Base-by-base conservation (phyloP, 306 rosid species). In the Spatholobus suberectus region DNA sequence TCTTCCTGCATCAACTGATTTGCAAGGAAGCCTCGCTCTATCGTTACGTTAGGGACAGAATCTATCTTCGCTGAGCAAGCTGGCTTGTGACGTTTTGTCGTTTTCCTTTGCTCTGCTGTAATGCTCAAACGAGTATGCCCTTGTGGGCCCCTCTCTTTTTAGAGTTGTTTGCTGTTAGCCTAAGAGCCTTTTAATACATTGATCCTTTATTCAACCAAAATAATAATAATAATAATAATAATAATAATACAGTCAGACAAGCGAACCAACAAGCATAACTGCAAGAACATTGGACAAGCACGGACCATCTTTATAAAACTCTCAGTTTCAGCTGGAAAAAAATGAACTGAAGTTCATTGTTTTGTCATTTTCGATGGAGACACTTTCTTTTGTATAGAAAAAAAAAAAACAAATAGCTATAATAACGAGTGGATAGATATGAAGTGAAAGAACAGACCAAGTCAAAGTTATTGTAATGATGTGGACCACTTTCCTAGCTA, bases 301-400 rank as follows among this genome's bases (percentile, higher is more conserved):
- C 27, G 18, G 8, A 75, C 69, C 44, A 32, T 20, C 78, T 57
- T 55, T 57, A 57, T 38, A 27, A 21, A 6, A 37, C 32, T 18
- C 18, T 59, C 51, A 18, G 23, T 55, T 57, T 57, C 46, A 23
- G 26, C 38, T 57, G 38, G 40, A 61, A 38, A 57, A 75, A 40
- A 41, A 58, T 15, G 24, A 75, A 5, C 40, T 23, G 10, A 58
- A 58, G 17, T 41, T 61, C 41, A 8, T 24, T 26, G 65, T 46
- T 5, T 32, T 35, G 65, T 77, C 82, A 63, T 32, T 63, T 65
- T 77, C 74, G 65, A 77, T 34, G 24, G 74, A 63, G 82, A 63
- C 66, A 32, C 38, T 23, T 47, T 71, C 24, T 75, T 21, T 40
- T 17, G n/a, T 4, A 59, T 41, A 75, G 2, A 57, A 37, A 21